phyloP scores from a whole-genome alignment of 768 basidiomycete species.

The Tulasnella calospora region DNA sequence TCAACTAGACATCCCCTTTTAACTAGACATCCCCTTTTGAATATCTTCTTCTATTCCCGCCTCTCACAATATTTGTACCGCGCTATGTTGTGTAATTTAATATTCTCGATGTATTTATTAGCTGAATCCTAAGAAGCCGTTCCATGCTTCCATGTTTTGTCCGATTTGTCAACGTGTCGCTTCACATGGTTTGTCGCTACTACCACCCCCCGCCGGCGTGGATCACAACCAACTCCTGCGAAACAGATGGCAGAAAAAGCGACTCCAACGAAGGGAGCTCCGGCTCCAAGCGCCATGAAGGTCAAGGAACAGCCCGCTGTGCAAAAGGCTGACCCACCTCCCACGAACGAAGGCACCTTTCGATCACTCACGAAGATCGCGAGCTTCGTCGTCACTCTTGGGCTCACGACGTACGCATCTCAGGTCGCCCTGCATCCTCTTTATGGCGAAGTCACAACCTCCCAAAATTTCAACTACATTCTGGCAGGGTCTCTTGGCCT shows the following conservation, averaged over 20 bases:
- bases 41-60: not conserved
- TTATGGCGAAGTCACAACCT: slow-evolving; percentile 58
- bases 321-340: not conserved
- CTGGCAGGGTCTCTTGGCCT: slow-evolving; percentile 38
- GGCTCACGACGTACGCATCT: slow-evolving; percentile 59
- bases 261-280: not conserved
- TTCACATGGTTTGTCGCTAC: not conserved
- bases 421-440: slow-evolving; percentile 61
- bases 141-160: not conserved
- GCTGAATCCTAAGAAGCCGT: not conserved
- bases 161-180: slow-evolving; percentile 18
- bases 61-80: not conserved
- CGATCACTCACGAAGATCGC: slow-evolving; percentile 29
- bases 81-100: not conserved
- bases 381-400: slow-evolving; percentile 39
- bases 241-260: not conserved
- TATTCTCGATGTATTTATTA: slow-evolving; percentile 10
- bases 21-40: not conserved
- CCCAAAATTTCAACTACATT: slow-evolving; percentile 45
- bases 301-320: slow-evolving; percentile 1
- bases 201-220: not conserved
- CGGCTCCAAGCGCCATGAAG: slow-evolving; percentile 1
- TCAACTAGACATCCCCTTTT: not conserved
- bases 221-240: not conserved
- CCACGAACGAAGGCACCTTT: not conserved